Percentiles rank a stretch among this genome's conserved stretches.
Evolutionary conservation across 208 protist species (phyloP).

Genomic region (Herpetomonas muscarum): DNA sequence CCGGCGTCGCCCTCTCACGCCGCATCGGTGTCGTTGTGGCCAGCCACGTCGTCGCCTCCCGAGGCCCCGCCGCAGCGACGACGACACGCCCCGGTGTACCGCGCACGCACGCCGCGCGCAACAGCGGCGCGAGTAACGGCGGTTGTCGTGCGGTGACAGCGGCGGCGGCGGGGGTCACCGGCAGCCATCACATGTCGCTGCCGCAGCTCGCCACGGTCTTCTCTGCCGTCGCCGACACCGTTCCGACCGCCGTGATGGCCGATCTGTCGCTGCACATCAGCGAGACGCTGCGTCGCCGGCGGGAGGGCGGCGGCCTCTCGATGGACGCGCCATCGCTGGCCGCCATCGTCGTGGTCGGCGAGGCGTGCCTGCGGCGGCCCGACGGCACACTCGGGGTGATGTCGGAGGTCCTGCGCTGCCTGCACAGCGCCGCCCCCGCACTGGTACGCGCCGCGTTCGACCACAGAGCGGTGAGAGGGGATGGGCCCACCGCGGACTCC

Average conservation of each 20-base stretch:
- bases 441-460: slow-evolving; percentile 7
- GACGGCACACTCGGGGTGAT: slow-evolving; percentile 38
- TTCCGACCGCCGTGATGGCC: neutral
- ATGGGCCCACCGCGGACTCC: slow-evolving; percentile 1
- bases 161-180: neutral
- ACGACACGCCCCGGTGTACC: neutral
- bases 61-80: neutral
- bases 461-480: neutral
- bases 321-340: slow-evolving; percentile 6
- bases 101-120: neutral
- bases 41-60: slow-evolving; percentile 10
- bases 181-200: slow-evolving; percentile 2
- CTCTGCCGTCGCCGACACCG: slow-evolving; percentile 15
- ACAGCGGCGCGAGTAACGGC: slow-evolving; percentile 1
- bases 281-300: neutral
- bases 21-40: slow-evolving; percentile 19
- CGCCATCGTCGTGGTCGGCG: slow-evolving; percentile 26
- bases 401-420: slow-evolving; percentile 32
- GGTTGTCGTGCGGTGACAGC: no score
- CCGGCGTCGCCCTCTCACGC: neutral
- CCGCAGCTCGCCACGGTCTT: slow-evolving; percentile 20
- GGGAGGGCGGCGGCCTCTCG: neutral
- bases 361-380: slow-evolving; percentile 19
- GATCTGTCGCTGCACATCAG: slow-evolving; percentile 6
- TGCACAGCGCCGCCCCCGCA: slow-evolving; percentile 18